Conservation (phyloP, 2,329 filamentous ascomycete species). For the Cladobotryum mycophilum region DNA sequence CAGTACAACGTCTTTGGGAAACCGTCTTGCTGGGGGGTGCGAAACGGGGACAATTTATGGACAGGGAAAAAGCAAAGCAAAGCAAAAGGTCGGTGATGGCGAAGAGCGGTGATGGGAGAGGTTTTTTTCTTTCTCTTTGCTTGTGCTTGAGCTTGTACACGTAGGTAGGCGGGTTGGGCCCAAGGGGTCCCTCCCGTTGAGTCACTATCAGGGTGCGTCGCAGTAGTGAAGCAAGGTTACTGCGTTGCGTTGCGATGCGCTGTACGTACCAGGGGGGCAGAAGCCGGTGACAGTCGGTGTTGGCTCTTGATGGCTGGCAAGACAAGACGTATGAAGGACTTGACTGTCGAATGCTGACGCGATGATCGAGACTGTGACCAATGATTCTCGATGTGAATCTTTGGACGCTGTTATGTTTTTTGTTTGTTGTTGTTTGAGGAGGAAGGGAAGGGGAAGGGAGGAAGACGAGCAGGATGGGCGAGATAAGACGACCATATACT, state of each 20-base stretch:
- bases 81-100: not conserved
- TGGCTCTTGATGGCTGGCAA: slow-evolving; percentile 23
- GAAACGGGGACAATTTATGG: not conserved
- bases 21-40: not conserved
- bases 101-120: not conserved
- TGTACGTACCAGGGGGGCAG: slow-evolving; percentile 29
- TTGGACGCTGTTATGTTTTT: slow-evolving; percentile 41
- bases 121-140: not conserved
- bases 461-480: slow-evolving; percentile 27
- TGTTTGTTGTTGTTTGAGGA: slow-evolving; percentile 43
- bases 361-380: slow-evolving; percentile 56
- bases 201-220: slow-evolving; percentile 14
- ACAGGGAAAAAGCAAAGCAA: not conserved
- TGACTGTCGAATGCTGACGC: slow-evolving; percentile 38
- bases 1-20: slow-evolving; percentile 5
- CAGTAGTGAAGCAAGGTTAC: slow-evolving; percentile 12
- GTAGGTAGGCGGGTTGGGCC: slow-evolving; percentile 4
- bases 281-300: slow-evolving; percentile 18
- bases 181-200: slow-evolving; percentile 12
- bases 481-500: slow-evolving; percentile 18
- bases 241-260: slow-evolving; percentile 18
- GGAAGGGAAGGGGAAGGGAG: slow-evolving; percentile 28
- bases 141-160: not conserved
- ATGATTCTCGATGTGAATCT: slow-evolving; percentile 48
- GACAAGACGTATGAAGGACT: not conserved